Base-by-base conservation (phyloP, 495 filamentous ascomycete species). In the Lichina pygmaea region DNA sequence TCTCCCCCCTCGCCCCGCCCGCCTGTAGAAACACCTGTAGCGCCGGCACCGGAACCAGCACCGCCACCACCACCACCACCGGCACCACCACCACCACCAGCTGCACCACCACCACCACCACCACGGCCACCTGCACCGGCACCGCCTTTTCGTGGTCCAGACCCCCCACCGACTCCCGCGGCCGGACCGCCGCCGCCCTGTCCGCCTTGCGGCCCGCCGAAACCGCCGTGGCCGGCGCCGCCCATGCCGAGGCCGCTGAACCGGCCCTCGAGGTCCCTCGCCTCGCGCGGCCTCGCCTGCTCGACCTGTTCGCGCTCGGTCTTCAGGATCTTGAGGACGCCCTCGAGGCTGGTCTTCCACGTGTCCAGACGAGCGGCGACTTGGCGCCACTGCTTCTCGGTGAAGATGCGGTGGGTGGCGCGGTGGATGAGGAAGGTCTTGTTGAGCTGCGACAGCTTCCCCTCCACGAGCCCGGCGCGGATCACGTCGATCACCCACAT, bases 401-500 rank as follows among this genome's bases (percentile, higher is more conserved):
- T 82, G 54, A 99, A 95, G 30, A 93, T 86, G 32, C 89, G 72
- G 68, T 94, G 93, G 46, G 83, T 91, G 50, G 80, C 81, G 49
- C 84, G 71, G 64, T 99, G 89, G 40, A 99, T 81, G 11, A 93
- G 66, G 69, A 99, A 95, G 31, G 83, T 78, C 56, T 83, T 73
- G 50, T 81, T 81, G 53, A 83, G 70, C 64, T 99, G 89, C 17
- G 75, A 81, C 44, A 99, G 69, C 60, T 89, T 86, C 50, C 89
- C 89, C 64, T 97, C 89, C 44, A 95, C 79, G 15, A 97, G 75
- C 34, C 81, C 81, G 38, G 85, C 82, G 38, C 91, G 80, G 60
- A 97, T 93, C 43, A 86, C 83, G 60, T 97, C 91, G 51, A 97
- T 97, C 44, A 93, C 78, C 89, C 89, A 97, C 69, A 84, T 78